These are phyloP conservation scores for Fusarium virguliforme DNA, from an alignment of 2,329 filamentous ascomycete species.

Conservation along the genomic window DNA sequence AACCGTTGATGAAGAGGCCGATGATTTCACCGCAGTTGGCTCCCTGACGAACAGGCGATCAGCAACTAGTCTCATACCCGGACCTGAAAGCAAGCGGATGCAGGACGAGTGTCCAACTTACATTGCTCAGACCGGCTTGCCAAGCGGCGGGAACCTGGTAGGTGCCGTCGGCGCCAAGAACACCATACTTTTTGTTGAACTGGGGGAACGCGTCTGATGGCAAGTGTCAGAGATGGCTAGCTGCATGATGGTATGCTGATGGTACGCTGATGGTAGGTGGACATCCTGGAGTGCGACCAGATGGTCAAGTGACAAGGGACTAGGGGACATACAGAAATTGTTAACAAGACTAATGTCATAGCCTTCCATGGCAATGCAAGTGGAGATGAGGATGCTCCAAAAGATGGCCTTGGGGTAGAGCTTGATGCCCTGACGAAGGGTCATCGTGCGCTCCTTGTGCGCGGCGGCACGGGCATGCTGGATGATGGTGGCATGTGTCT, in stretches of 20 bases:
- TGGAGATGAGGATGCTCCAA: slow-evolving; percentile 91
- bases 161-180: slow-evolving; percentile 60
- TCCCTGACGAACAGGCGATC: slow-evolving; percentile 57
- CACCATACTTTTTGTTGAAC: slow-evolving; percentile 73
- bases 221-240: slow-evolving; percentile 25
- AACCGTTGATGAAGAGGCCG: slow-evolving; percentile 77
- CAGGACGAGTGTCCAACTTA: slow-evolving; percentile 49
- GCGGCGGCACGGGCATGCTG: slow-evolving; percentile 63
- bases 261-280: not conserved
- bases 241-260: not conserved
- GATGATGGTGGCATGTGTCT: slow-evolving; percentile 53
- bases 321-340: slow-evolving; percentile 75
- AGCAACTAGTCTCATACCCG: slow-evolving; percentile 16
- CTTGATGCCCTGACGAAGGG: slow-evolving; percentile 80
- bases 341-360: slow-evolving; percentile 87
- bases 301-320: not conserved
- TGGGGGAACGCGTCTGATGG: slow-evolving; percentile 66
- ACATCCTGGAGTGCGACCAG: slow-evolving; percentile 5
- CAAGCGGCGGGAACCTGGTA: slow-evolving; percentile 74
- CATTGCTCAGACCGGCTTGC: slow-evolving; percentile 75
- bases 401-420: slow-evolving; percentile 89
- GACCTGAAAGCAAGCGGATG: not conserved
- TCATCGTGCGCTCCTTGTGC: slow-evolving; percentile 79
- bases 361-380: slow-evolving; percentile 92
- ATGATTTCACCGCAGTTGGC: slow-evolving; percentile 76